Conservation (phyloP, 192 early-diverging fungal genomes). For the Backusella sp. region DNA sequence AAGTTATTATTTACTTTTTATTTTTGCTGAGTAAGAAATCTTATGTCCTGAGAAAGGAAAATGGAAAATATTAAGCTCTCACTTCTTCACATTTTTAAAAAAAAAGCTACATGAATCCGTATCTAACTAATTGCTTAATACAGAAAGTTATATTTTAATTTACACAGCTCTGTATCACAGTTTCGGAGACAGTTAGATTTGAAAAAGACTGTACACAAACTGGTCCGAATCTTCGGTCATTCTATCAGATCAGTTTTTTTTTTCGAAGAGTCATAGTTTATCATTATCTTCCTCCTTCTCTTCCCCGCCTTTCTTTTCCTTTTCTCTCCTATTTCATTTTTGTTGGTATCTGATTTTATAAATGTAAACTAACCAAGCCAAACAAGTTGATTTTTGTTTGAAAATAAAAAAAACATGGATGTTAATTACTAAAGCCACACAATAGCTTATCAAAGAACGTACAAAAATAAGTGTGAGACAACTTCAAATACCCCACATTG, state of each 20-base stretch:
- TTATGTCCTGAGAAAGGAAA: background rate
- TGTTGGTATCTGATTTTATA: background rate
- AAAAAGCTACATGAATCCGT: background rate
- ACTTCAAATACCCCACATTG: constrained; percentile 3
- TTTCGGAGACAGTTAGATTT: background rate
- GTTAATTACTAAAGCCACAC: no score
- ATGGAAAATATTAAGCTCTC: background rate
- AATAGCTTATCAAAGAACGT: background rate
- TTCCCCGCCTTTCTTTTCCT: background rate
- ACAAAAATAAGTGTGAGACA: background rate
- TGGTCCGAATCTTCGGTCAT: constrained; percentile 4
- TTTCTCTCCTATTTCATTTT: background rate
- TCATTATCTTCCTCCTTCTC: background rate
- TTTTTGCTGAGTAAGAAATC: constrained; percentile 1
- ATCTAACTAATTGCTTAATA: background rate
- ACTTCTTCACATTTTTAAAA: background rate
- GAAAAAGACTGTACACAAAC: background rate
- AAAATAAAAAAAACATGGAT: background rate
- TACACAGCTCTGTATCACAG: background rate
- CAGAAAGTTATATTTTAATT: background rate
- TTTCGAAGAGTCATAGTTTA: background rate
- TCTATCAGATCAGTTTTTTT: background rate
- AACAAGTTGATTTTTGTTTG: background rate
- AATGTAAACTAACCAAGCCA: background rate
- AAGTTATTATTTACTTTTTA: background rate